Conservation (phyloP, 257 asterid species). For the Euphrasia confusa region DNA sequence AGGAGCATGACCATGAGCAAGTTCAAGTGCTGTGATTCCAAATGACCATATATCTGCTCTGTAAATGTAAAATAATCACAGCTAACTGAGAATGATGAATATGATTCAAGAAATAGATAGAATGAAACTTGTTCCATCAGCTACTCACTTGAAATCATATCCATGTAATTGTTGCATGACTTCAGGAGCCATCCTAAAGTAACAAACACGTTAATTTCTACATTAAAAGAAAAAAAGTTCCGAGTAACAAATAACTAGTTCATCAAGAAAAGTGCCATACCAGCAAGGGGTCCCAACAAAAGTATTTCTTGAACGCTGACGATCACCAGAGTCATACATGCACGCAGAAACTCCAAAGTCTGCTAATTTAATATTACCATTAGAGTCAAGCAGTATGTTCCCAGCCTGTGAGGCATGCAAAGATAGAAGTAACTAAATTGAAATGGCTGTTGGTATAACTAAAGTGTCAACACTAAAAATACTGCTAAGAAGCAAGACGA, state of each 20-base stretch:
- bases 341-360: conserved; percentile 96
- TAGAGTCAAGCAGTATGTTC: conserved; percentile 73
- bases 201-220: conserved; percentile 15
- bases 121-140: conserved; percentile 16
- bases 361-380: conserved; percentile 74
- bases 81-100: conserved; percentile 22
- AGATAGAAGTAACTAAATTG: conserved; percentile 18
- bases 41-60: conserved; percentile 98
- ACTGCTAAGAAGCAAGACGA: no score
- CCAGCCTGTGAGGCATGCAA: conserved; percentile 64
- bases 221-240: conserved; percentile 12
- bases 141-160: conserved; percentile 88
- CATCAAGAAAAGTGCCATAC: conserved; percentile 30
- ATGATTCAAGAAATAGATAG: conserved; percentile 18
- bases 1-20: conserved; percentile 1
- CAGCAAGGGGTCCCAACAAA: conserved; percentile 99
- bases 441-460: background rate
- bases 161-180: conserved; percentile 97
- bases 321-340: conserved; percentile 93
- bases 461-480: no score
- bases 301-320: conserved; percentile 91
- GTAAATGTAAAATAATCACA: conserved; percentile 34
- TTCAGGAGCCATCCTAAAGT: conserved; percentile 95
- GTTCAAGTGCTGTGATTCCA: conserved; percentile 31
- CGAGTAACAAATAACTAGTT: conserved; percentile 6